Conservation (phyloP, 2,329 filamentous ascomycete species). For the Pezicula rhizophila region DNA sequence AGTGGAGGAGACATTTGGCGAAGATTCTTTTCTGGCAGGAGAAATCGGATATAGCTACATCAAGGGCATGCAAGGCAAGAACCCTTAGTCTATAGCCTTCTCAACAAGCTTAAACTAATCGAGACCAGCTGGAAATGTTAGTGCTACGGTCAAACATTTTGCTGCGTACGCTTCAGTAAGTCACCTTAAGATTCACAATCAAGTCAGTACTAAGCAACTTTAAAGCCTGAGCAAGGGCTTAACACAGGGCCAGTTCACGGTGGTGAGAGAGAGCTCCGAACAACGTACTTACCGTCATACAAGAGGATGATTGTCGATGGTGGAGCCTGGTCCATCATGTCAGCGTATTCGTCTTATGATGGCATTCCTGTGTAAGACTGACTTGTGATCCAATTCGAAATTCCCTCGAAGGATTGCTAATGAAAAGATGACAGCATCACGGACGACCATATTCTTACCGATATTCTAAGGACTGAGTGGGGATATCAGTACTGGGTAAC, state of each 20-base stretch:
- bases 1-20: slow-evolving; percentile 68
- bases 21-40: slow-evolving; percentile 62
- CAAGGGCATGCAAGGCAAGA: slow-evolving; percentile 49
- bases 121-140: slow-evolving; percentile 59
- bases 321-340: slow-evolving; percentile 65
- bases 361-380: slow-evolving; percentile 45
- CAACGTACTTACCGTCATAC: slow-evolving; percentile 53
- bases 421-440: slow-evolving; percentile 40
- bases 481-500: slow-evolving; percentile 63
- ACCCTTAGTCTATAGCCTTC: not conserved
- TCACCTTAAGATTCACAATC: too few species aligned
- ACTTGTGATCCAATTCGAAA: too few species aligned
- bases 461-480: slow-evolving; percentile 67
- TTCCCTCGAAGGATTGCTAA: too few species aligned
- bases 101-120: slow-evolving; percentile 38
- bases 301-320: slow-evolving; percentile 66
- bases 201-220: too few species aligned
- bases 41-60: slow-evolving; percentile 59
- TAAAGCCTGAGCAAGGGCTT: slow-evolving; percentile 60
- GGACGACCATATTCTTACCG: slow-evolving; percentile 58
- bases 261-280: slow-evolving; percentile 47
- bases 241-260: slow-evolving; percentile 56
- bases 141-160: slow-evolving; percentile 71
- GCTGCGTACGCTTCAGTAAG: slow-evolving; percentile 51
- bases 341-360: slow-evolving; percentile 69